These are phyloP conservation scores for Somion occarium DNA, from an alignment of 1,284 basidiomycete species.

Conservation along the genomic window DNA sequence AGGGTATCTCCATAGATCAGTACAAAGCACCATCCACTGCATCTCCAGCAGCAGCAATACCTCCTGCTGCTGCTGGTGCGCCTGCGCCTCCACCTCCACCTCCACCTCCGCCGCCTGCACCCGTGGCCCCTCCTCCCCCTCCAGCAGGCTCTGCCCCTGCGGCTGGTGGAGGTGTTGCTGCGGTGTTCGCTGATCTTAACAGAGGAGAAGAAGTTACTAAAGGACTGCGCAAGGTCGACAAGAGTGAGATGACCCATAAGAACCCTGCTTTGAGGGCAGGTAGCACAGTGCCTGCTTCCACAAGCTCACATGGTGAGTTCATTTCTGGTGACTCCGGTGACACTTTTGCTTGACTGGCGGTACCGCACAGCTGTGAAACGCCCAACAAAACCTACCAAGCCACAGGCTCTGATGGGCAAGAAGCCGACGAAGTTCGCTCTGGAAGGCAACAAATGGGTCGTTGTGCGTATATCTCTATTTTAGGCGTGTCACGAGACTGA, in stretches of 20 bases:
- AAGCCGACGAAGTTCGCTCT: conserved; percentile 90
- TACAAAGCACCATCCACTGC: conserved; percentile 39
- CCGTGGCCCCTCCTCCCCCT: conserved; percentile 42
- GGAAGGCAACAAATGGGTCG: conserved; percentile 92
- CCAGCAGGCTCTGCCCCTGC: conserved; percentile 36
- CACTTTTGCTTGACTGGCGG: not conserved
- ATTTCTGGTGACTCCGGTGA: not conserved
- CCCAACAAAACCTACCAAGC: conserved; percentile 78
- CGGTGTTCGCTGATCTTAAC: conserved; percentile 93
- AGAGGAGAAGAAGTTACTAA: conserved; percentile 89
- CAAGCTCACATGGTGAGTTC: conserved; percentile 14
- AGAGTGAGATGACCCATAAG: conserved; percentile 98
- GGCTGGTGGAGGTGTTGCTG: conserved; percentile 60
- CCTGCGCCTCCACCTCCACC: conserved; percentile 36
- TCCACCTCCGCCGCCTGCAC: conserved; percentile 54
- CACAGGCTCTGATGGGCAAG: conserved; percentile 75
- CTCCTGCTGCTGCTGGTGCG: too few species aligned
- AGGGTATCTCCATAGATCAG: conserved; percentile 63
- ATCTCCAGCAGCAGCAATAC: conserved; percentile 22
- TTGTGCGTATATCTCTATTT: conserved; percentile 52
- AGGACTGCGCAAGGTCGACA: conserved; percentile 89
- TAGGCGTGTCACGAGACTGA: not conserved
- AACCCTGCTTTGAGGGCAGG: conserved; percentile 82
- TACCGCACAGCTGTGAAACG: conserved; percentile 44
- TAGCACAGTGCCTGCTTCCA: conserved; percentile 51